Base-by-base conservation (phyloP, 345 rosid species). In the Erodium maritimum region DNA sequence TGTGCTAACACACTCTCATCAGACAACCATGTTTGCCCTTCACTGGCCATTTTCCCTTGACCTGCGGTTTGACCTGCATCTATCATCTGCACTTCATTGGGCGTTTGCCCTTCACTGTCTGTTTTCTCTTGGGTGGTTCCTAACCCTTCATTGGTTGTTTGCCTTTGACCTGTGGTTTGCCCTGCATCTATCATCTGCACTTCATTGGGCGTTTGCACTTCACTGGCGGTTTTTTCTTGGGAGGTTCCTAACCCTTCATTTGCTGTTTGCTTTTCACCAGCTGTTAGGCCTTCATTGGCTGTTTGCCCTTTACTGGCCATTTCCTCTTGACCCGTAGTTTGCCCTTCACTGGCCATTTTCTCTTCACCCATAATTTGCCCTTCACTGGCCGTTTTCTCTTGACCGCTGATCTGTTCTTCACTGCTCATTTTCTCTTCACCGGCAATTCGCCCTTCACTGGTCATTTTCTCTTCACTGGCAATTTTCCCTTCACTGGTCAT, bases 11-110 rank as follows among this genome's bases (percentile, higher is more conserved):
- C 81, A 70, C 72, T 79, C 74, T 80, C 94, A 65, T 87, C 95
- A 67, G 84, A 85, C 74, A 93, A 63, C 99, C 99, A 93, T 50
- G 88, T 76, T 62, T 72, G 54, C 65, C 84, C 78, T 75, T 77
- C 82, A 60, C 57, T 73, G 62, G 65, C 86, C 99, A 42, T 42
- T 42, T 93, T 75, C 59, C 48, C 48, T 10, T 42, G 14, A 10
- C 48, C 48, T 10, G 14, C 14, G 16, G 3, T 42, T 42, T 42
- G 14, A 13, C 14, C 48, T 12, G 14, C 48, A 42, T 14, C 17
- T 10, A 16, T 14, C 14, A 14, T 42, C 17, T 42, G 16, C 48
- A 42, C 48, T 42, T 42, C 48, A 42, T 42, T 12, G 48, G 17
- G 17, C 12, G 14, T 14, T 42, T 10, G 48, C 48, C 48, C 48